Base-by-base conservation (phyloP, 148 eudicot genomes). In the Bassia scoparia region DNA sequence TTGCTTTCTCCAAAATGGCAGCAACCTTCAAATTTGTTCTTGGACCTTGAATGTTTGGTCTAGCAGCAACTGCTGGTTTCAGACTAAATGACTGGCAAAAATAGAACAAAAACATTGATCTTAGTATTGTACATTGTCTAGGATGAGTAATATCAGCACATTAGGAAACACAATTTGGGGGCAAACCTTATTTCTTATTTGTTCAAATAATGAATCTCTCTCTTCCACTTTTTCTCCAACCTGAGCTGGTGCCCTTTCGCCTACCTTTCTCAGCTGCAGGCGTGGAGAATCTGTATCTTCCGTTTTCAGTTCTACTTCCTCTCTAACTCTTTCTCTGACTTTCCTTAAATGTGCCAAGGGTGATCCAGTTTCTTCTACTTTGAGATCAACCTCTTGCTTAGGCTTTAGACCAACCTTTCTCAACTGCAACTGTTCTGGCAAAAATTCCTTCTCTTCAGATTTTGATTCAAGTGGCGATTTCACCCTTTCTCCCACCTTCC, bases 1-100 rank as follows among this genome's bases (percentile, higher is more conserved):
- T 95, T 41, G 99, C 99, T 82, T 90, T 95, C 82, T 95, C 96
- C 84, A 95, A 79, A 76, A 95, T 91, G 53, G 99, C 99, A 72
- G 96, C 93, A 78, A 95, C 93, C 70, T 81, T 87, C 80, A 95
- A 85, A 74, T 95, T 92, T 76, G 99, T 92, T 75, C 82, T 80
- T 58, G 96, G 94, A 79, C 94, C 96, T 80, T 86, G 93, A 79
- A 92, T 85, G 75, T 86, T 88, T 30, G 99, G 97, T 79, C 97
- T 88, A 56, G 86, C 63, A 60, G 73, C 74, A 37, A 78, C 78
- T 26, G 99, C 88, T 58, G 92, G 99, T 81, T 83, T 95, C 87
- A 91, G 80, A 77, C 78, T 89, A 86, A 94, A 86, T 26, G 96
- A 84, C 98, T 93, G 89, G 46, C 31, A 20, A 58, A 80, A 63